These are phyloP conservation scores for Chrysosporium queenslandicum DNA, from an alignment of 2,329 filamentous ascomycete genomes.

Conservation along the genomic window DNA sequence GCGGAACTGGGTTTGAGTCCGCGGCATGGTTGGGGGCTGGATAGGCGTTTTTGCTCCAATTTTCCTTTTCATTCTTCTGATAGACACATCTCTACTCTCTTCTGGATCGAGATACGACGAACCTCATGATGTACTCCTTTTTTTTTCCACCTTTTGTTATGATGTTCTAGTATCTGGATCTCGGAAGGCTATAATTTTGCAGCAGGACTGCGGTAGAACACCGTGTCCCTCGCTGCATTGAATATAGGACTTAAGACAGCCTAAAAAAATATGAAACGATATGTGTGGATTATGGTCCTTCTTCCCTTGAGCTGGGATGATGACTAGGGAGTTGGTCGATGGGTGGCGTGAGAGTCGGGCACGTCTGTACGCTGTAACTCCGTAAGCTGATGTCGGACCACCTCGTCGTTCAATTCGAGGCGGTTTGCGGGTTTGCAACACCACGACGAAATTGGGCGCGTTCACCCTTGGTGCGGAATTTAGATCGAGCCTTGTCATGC, in stretches of 20 bases:
- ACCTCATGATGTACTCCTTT: slow-evolving; percentile 34
- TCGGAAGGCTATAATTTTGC: background rate
- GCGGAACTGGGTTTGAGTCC: slow-evolving; percentile 5
- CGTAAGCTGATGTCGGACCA: too few species aligned
- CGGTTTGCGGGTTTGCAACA: too few species aligned
- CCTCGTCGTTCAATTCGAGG: too few species aligned
- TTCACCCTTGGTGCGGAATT: too few species aligned
- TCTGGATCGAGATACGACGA: slow-evolving; percentile 9
- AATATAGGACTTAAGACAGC: too few species aligned
- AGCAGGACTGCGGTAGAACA: background rate
- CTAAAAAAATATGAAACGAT: slow-evolving; percentile 5
- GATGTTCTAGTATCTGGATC: slow-evolving; percentile 12
- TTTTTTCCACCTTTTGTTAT: slow-evolving; percentile 17
- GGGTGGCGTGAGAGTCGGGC: too few species aligned
- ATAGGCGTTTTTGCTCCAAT: background rate
- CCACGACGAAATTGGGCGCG: too few species aligned
- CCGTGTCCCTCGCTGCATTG: background rate
- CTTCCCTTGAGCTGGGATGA: background rate
- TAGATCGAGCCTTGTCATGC: too few species aligned
- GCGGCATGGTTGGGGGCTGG: background rate
- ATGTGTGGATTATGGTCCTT: background rate
- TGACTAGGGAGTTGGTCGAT: background rate
- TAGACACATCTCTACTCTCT: slow-evolving; percentile 21
- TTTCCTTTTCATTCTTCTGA: slow-evolving; percentile 2
- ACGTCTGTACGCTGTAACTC: too few species aligned